phyloP scores from a whole-genome alignment of 208 protist species.

The Acanthamoeba quina region DNA sequence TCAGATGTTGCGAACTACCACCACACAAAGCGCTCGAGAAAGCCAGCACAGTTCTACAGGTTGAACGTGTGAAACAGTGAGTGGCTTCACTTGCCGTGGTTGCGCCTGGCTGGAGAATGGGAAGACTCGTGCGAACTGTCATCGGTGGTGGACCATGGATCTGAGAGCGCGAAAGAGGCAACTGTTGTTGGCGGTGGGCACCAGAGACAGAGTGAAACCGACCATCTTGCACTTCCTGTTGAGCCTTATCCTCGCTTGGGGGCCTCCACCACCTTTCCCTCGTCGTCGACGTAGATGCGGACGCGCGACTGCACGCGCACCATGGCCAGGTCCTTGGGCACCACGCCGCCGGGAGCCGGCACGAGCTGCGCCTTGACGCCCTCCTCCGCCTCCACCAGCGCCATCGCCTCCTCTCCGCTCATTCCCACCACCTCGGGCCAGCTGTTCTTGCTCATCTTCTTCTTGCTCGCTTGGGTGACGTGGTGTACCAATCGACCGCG shows the following conservation, averaged over 20 bases:
- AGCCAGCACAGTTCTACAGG: no score
- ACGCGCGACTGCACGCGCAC: not conserved
- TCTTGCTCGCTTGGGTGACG: no score
- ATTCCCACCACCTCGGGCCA: not conserved
- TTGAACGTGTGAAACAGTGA: no score
- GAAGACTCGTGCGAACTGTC: no score
- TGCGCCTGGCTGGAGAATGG: no score
- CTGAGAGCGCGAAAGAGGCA: no score
- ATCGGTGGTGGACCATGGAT: no score
- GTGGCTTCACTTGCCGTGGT: not conserved
- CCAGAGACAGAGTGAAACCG: no score
- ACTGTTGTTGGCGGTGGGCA: no score
- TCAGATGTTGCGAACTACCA: not conserved
- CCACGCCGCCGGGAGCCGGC: not conserved
- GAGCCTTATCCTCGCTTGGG: not conserved
- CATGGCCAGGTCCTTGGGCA: not conserved
- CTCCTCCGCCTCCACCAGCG: not conserved
- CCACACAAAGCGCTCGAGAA: not conserved
- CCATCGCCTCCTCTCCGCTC: not conserved
- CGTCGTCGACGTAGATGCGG: constrained; percentile 13
- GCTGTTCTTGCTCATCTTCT: not conserved
- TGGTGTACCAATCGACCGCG: no score
- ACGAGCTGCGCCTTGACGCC: not conserved
- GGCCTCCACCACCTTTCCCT: not conserved
- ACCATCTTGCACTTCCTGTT: no score